Base-by-base conservation (phyloP, 257 asterid species). In the Solanum ahanhuiri region DNA sequence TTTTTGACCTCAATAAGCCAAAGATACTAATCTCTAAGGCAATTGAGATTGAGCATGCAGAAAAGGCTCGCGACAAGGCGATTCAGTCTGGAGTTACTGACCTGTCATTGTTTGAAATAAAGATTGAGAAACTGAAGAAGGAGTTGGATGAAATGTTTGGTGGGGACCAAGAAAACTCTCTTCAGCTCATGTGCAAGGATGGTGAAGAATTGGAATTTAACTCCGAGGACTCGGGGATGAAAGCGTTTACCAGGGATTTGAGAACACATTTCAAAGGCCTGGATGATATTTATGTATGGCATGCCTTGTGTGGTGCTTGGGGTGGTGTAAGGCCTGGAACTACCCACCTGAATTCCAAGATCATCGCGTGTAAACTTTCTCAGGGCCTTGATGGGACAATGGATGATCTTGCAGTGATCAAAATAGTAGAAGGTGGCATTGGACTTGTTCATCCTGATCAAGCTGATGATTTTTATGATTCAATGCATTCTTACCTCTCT, bases 241-340 rank as follows among this genome's bases (percentile, higher is more conserved):
- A 75, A 70, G 67, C 54, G 81, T 85, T 54, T 22, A 75, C 64
- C 15, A 45, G 12, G 45, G 64, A 45, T 25, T 72, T 58, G 82
- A 85, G 81, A 4, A 54, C 39, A 69, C 39, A 85, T 28, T 69
- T 67, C 87, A 67, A 22, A 14, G 83, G 83, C 33, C 84, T 71
- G 54, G 34, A 77, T 86, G 91, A 91, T 84, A 96, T 93, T 11
- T 95, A 94, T 82, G 92, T 94, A 90, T 95, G 98, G 98, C 98
- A 95, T 87, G 98, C 98, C n/a, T 30, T 95, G 41, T 90, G 93
- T 11, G 98, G 98, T 33, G 93, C 93, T 84, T 94, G 98, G 98
- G 98, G 98, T 1, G 98, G 98, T 63, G 90, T 95, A 43, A 90
- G 84, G 12, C 82, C 94, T 9, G 93, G 93, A 3, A 89, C 89